A percentile compares a stretch with the other conserved stretches of the same genome.
Conservation (phyloP, 441 rosid genomes). For the Viola pubescens region DNA sequence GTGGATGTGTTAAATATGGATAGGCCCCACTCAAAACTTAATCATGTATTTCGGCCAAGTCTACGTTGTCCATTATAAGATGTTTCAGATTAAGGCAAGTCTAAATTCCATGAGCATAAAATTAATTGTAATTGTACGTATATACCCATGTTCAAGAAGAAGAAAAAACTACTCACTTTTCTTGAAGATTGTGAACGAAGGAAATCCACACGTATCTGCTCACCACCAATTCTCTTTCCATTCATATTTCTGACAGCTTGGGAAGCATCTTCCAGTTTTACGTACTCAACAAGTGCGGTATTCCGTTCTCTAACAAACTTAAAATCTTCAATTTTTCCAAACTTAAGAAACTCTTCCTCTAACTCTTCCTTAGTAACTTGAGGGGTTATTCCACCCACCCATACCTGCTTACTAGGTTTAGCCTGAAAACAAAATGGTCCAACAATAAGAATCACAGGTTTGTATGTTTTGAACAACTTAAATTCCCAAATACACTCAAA, state of each 20-base stretch:
- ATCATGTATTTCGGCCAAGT: not conserved
- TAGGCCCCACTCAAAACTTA: not conserved
- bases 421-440: conserved; percentile 44
- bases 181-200: conserved; percentile 59
- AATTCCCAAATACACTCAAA: too few species aligned
- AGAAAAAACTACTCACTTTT: conserved; percentile 51
- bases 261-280: conserved; percentile 59
- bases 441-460: not conserved
- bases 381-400: conserved; percentile 90
- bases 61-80: not conserved
- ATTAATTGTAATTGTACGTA: not conserved
- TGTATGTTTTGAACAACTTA: not conserved
- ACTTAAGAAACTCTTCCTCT: conserved; percentile 66
- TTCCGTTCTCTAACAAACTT: conserved; percentile 69
- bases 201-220: conserved; percentile 81
- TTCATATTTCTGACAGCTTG: conserved; percentile 76
- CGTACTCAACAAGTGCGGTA: conserved; percentile 64
- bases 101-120: not conserved
- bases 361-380: conserved; percentile 55
- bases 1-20: not conserved
- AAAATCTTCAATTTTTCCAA: conserved; percentile 75
- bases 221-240: conserved; percentile 72
- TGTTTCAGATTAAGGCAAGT: too few species aligned
- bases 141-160: conserved; percentile 5
- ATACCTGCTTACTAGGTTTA: conserved; percentile 64